Evolutionary conservation across 73 alveolate species (phyloP), one percentile per base, ranked within the genome.

Genomic region (Diophrys appendiculata): DNA sequence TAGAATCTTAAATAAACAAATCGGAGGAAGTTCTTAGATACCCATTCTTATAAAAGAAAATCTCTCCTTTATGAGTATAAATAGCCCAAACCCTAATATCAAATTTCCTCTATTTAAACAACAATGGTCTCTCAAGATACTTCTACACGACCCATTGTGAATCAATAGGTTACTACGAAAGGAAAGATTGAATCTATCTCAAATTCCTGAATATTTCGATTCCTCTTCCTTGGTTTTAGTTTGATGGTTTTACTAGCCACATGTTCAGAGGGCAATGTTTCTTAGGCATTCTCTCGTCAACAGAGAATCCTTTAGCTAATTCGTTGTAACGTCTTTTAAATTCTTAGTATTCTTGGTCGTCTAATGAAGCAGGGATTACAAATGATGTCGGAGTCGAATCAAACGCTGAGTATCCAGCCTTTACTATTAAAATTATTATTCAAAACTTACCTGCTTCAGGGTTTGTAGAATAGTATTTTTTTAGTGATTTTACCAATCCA

Each of bases 11-110:
- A 22, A 81, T 60, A 60, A 60, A 88, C 34, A 54, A 31, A 32
- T 71, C 88, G 0, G 90, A 75, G 31, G 87, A 73, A 26, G 89
- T 80, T 35, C 93, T 65, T 35, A 85, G 90, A 32, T 88, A 83
- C 31, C 93, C 91, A 29, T 86, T 52, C 80, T 67, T 27, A 60
- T 76, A 90, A 56, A 80, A 75, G 73, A 72, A 89, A 22, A 84
- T 33, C 69, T 84, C 82, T 35, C 82, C 88, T 32, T 92, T 86
- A 65, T 79, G 84, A 29, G 92, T 90, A 31, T 88, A 91, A 24
- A 93, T 65, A 26, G 92, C 98, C 96, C 96, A 92, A 3, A 90
- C 88, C 54, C 97, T 76, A 25, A 95, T 88, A 84, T 93, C 98
- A 83, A 93, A 95, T 72, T 95, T 92, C 73, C 97, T 79, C 28